These are phyloP conservation scores for Ganoderma sinense DNA, from an alignment of 1,284 basidiomycete species.

Conservation along the genomic window DNA sequence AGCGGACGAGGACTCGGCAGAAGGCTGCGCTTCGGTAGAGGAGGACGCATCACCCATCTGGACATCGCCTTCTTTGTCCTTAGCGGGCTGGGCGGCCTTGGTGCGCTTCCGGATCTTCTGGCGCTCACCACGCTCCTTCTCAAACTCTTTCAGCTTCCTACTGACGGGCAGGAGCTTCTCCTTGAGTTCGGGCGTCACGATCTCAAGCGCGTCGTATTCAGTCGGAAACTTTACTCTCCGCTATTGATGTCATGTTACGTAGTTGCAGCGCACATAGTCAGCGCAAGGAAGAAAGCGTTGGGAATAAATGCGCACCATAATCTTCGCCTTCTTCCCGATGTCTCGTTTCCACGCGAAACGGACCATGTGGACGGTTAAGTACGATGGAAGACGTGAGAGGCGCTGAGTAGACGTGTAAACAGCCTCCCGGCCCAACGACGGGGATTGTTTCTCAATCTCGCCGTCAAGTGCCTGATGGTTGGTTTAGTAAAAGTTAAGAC, in stretches of 20 bases:
- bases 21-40: background rate
- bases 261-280: background rate
- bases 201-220: constrained; percentile 87
- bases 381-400: constrained; percentile 84
- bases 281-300: background rate
- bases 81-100: constrained; percentile 52
- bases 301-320: constrained; percentile 65
- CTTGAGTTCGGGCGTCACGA: constrained; percentile 84
- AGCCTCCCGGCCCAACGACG: constrained; percentile 82
- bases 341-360: constrained; percentile 96
- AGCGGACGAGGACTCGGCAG: constrained; percentile 17
- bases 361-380: constrained; percentile 92
- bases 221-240: constrained; percentile 94
- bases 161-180: constrained; percentile 77
- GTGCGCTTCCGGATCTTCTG: constrained; percentile 84
- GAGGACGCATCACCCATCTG: constrained; percentile 48
- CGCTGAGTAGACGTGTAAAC: constrained; percentile 85
- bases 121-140: constrained; percentile 87
- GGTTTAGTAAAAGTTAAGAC: background rate
- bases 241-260: constrained; percentile 45
- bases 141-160: constrained; percentile 78
- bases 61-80: constrained; percentile 45
- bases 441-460: constrained; percentile 87
- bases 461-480: constrained; percentile 77
- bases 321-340: constrained; percentile 91